Base-by-base conservation (phyloP, 768 basidiomycete genomes). In the Boletus vermiculosoides region DNA sequence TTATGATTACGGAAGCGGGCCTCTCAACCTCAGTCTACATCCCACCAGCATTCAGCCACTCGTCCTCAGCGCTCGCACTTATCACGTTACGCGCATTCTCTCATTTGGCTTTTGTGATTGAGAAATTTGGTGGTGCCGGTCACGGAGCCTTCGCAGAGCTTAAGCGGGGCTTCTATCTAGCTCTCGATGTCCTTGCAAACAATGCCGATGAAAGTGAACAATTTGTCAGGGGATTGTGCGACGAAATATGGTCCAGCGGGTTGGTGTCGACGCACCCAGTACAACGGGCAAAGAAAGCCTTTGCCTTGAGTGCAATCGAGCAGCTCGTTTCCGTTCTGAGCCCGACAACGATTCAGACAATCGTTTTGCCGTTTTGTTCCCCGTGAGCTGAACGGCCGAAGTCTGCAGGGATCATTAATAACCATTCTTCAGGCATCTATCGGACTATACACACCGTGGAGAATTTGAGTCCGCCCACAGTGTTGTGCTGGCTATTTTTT, bases 401-500 rank as follows among this genome's bases (percentile, higher is more conserved):
- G 8, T 41, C 16, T 42, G 30, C 18, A 33, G 4, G 16, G 37
- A 22, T 31, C 30, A 33, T 34, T 48, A 30, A 54, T 39, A 33
- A 45, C 36, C 22, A 28, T 44, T 45, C 41, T 50, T 33, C 62
- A 92, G 90, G 18, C 81, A 87, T 66, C 76, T 92, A 30, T 78
- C 75, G 52, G 79, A 85, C 55, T 62, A 83, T 2, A 55, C 54
- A 15, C 77, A 90, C 60, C 83, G 88, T 34, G 88, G 93, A 60
- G 84, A 84, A n/a, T 94, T 85, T 63, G 92, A 95, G 69, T 88
- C 90, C 0, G 85, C 92, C 1, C 93, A 94, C 68, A 94, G 92
- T 10, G 89, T 90, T 28, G 73, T 94, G 36, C 76, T 95, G 15
- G 80, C 92, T 5, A 77, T 92, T 40, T 87, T 92, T 65, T 80